These are phyloP conservation scores for Pichia thaimueangensis DNA, from an alignment of 805 yeast species.

Conservation along the genomic window DNA sequence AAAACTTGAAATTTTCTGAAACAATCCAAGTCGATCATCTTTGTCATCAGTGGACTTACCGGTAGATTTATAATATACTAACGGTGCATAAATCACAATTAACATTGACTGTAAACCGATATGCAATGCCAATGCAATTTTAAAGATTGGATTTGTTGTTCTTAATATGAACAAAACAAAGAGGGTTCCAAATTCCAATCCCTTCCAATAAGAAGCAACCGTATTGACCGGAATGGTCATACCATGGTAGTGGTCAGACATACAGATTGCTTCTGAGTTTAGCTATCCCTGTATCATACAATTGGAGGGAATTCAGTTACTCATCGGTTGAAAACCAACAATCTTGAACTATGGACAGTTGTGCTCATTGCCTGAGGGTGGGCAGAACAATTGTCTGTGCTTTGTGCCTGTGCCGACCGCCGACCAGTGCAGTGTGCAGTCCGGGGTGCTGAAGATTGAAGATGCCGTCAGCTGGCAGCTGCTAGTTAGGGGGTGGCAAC, in stretches of 20 bases:
- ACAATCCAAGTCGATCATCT: constrained; percentile 14
- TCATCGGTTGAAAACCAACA: too few species aligned
- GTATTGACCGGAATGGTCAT: constrained; percentile 9
- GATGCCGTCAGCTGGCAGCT: too few species aligned
- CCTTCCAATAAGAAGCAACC: constrained; percentile 16
- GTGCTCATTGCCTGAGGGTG: too few species aligned
- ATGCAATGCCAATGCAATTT: constrained; percentile 26
- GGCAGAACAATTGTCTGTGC: too few species aligned
- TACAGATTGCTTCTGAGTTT: background rate
- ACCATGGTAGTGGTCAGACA: background rate
- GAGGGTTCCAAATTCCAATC: constrained; percentile 12
- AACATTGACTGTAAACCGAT: constrained; percentile 21
- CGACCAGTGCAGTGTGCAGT: too few species aligned
- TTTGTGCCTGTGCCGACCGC: too few species aligned
- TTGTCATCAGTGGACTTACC: constrained; percentile 1
- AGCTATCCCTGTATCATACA: too few species aligned
- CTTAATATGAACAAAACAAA: constrained; percentile 16
- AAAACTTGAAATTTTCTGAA: constrained; percentile 17
- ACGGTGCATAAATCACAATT: constrained; percentile 17
- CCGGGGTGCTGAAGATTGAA: too few species aligned
- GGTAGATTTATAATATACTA: constrained; percentile 21
- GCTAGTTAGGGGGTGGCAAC: too few species aligned
- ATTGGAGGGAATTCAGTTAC: too few species aligned
- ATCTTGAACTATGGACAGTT: too few species aligned
- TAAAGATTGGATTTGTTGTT: constrained; percentile 21